Evolutionary conservation across 2,329 filamentous ascomycete species (phyloP), one percentile per base, ranked within the genome.

Genomic region (Trichoderma pleuroti): DNA sequence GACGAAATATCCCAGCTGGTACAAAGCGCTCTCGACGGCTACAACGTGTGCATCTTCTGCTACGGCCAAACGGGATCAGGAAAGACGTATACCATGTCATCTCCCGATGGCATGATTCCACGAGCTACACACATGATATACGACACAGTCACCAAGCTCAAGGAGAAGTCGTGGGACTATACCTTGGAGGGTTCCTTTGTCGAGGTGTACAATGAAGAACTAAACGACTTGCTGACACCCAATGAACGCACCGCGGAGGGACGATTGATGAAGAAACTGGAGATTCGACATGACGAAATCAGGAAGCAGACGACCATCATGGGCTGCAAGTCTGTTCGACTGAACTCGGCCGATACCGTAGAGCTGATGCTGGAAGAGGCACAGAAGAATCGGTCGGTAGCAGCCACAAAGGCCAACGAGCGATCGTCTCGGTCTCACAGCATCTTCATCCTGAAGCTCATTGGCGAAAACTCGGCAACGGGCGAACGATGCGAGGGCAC

Each of bases 41-140:
- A 97, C 84, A 99, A 98, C 75, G 96, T 99, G 65, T 98, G 95
- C 81, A 98, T 99, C 73, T 97, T 99, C 82, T 98, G 94, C 78
- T 99, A 99, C 78, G 96, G 96, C 56, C 96, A 99, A 81, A 99
- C 96, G 0, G 96, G 96, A 4, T 96, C 94, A 21, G 96, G 96
- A 72, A 99, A 99, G 85, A 99, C 96, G 0, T 93, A 91, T 78
- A 98, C 96, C 5, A 99, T 99, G 96, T 97, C 93, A 11, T 92
- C 91, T 0, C 82, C 85, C 2, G 93, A 98, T 76, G 96, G 96
- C 74, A 98, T 99, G 91, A 99, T 99, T 71, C 95, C 96, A 1
- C 89, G 92, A 9, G 94, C 96, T 4, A 96, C 97, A 9, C 89
- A 93, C 74, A 95, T 98, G 84, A 97, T 99, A 74, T 98, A 98